Conservation (phyloP, 2,329 filamentous ascomycete genomes). For the Ascochyta clinopodiicola region DNA sequence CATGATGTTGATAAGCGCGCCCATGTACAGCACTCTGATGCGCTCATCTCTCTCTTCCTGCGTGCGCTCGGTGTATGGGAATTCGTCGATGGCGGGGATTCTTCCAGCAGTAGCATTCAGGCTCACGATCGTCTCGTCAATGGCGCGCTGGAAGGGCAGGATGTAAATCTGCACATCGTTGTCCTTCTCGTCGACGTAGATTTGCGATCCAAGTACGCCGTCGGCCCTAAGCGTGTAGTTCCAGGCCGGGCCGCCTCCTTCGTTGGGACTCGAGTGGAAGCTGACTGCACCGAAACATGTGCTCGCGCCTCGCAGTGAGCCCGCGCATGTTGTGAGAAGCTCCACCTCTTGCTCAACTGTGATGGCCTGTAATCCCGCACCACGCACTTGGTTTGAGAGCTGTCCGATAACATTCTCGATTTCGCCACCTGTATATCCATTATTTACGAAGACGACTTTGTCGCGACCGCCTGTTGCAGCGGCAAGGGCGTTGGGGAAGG, state of each 20-base stretch:
- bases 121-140: conserved; percentile 74
- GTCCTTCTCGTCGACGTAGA: conserved; percentile 67
- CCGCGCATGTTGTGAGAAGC: conserved; percentile 67
- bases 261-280: conserved; percentile 76
- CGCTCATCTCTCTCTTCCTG: conserved; percentile 68
- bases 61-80: conserved; percentile 77
- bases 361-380: conserved; percentile 62
- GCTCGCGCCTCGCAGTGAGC: conserved; percentile 66
- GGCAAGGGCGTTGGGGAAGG: conserved; percentile 68
- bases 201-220: conserved; percentile 68
- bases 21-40: conserved; percentile 75
- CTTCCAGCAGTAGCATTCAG: conserved; percentile 54
- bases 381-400: conserved; percentile 64
- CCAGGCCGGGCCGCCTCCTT: conserved; percentile 73
- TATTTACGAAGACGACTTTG: conserved; percentile 81
- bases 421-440: conserved; percentile 69
- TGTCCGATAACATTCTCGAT: conserved; percentile 74
- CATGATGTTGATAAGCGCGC: conserved; percentile 75
- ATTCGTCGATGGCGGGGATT: conserved; percentile 62
- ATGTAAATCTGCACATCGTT: conserved; percentile 82
- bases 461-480: conserved; percentile 65
- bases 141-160: conserved; percentile 78
- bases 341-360: conserved; percentile 63
- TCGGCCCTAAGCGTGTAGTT: conserved; percentile 87
- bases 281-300: conserved; percentile 75